Evolutionary conservation across 257 asterid species (phyloP), one percentile per base, ranked within the genome.

Genomic region (Nyctanthes arbortristis): DNA sequence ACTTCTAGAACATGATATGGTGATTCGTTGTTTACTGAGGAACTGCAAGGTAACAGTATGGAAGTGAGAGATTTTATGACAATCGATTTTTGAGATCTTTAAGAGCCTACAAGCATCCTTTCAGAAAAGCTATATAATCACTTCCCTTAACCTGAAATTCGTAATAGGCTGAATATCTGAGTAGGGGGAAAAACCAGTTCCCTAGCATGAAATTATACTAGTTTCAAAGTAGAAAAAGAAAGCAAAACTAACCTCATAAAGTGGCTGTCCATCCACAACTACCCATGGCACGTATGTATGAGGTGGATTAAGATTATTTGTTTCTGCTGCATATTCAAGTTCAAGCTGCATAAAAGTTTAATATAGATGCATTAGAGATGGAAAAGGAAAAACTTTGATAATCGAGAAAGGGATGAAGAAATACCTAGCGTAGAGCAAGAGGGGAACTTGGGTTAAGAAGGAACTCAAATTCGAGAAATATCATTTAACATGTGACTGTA

Each of bases 221-320:
- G 14, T 18, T n/a, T 36, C 11, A 24, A 25, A 61, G 61, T 35
- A 61, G 52, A 14, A 8, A 20, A 70, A 63, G 74, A 0, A 52
- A 69, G 77, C 67, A 73, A 73, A 73, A 82, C 95, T 78, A 36
- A 92, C 98, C 69, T 90, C 96, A 62, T 93, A 90, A 54, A 93
- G 87, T 37, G 98, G 98, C 18, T 88, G 82, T 29, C 95, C 96
- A 62, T 93, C 87, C 75, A 93, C 96, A 56, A 82, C 87, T 6
- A 93, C 91, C 99, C 96, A 93, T 0, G 99, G 97, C 45, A 93
- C 97, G 10, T 91, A 93, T 45, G 33, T 77, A 73, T 91, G 97
- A 40, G 97, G 99, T 69, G 99, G 99, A 66, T 86, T 62, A 54
- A 93, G 96, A 56, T 87, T 84, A 70, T 71, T 84, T 65, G 99